Base-by-base conservation (phyloP, 1,284 basidiomycete species). In the Meira miltonrushii region DNA sequence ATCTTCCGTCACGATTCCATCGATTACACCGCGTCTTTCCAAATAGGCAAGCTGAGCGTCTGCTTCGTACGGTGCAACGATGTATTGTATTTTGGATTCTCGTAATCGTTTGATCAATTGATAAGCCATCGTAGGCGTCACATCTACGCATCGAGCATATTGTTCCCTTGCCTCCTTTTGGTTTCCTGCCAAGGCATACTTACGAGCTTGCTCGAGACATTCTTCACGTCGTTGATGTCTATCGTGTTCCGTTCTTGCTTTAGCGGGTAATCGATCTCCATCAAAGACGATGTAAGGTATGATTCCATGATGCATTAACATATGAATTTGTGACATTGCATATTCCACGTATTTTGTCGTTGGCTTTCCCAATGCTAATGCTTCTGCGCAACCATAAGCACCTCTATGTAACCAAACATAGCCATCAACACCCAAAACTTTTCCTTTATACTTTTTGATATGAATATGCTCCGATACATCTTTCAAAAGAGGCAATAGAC, bases 391-490 rank as follows among this genome's bases (percentile, higher is more conserved):
- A 0, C 88, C 84, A 76, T 91, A 94, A 1, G 90, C 86, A 11
- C 92, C 95, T 68, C 88, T 86, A 79, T 98, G 95, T n/a, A 99
- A 83, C 94, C 94, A 97, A 50, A 94, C 93, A 79, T 98, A 96
- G 47, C 86, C 89, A 81, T 93, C 88, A 48, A 91, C 85, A 2
- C 88, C 90, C 40, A 92, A 79, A 1, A 77, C 78, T 59, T 59
- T 64, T 47, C 75, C 75, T 0, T 64, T 61, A 55, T 69, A 68
- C 50, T 58, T 56, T 28, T 66, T 64, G 38, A 74, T 58, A 53
- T 74, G 64, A 9, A 65, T 63, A 25, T 66, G 57, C 4, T 19
- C 60, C 54, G 59, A 43, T 56, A 94, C 91, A 58, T 92, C 86
- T 82, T 93, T 95, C 70, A 98, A 84, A 37, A 94, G 84, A 25